A percentile compares a stretch with the other conserved stretches of the same genome.
phyloP scores from a whole-genome alignment of 2,329 filamentous ascomycete genomes.

The Fusarium multiceps region DNA sequence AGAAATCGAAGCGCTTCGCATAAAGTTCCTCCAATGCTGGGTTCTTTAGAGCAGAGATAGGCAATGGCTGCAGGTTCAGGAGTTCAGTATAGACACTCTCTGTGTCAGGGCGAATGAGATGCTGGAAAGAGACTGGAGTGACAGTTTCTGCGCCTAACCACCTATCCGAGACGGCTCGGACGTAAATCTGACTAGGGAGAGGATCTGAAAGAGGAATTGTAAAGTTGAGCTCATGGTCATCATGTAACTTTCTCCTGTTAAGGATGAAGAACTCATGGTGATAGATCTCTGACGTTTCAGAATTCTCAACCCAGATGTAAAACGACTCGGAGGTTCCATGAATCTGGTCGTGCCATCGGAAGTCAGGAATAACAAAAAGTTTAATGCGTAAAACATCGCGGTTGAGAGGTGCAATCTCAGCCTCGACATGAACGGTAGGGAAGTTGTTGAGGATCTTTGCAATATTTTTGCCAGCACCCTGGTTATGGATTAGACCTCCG shows the following conservation, averaged over 20 bases:
- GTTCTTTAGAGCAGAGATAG: conserved; percentile 88
- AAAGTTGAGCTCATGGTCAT: conserved; percentile 98
- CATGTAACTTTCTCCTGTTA: conserved; percentile 86
- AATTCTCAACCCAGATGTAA: conserved; percentile 99
- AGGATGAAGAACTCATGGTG: conserved; percentile 98
- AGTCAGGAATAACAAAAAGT: conserved; percentile 87
- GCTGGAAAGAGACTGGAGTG: conserved; percentile 94
- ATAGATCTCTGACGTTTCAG: conserved; percentile 96
- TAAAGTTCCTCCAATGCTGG: conserved; percentile 89
- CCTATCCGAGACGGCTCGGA: conserved; percentile 91
- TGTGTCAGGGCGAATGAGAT: conserved; percentile 95
- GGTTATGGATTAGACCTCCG: conserved; percentile 89
- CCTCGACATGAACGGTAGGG: conserved; percentile 89
- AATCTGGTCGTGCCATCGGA: conserved; percentile 92
- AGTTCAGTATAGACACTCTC: conserved; percentile 98
- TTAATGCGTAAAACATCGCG: conserved; percentile 93
- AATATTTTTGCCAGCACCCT: conserved; percentile 85
- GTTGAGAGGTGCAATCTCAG: conserved; percentile 95
- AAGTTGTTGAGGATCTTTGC: conserved; percentile 87
- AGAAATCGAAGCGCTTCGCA: conserved; percentile 88
- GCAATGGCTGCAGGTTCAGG: conserved; percentile 88
- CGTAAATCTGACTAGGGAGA: conserved; percentile 93
- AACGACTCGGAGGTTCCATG: conserved; percentile 96
- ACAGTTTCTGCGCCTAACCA: conserved; percentile 98
- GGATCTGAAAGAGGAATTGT: conserved; percentile 96